These are phyloP conservation scores for Abrus pulchellus DNA, from an alignment of 306 rosid species.

Conservation along the genomic window DNA sequence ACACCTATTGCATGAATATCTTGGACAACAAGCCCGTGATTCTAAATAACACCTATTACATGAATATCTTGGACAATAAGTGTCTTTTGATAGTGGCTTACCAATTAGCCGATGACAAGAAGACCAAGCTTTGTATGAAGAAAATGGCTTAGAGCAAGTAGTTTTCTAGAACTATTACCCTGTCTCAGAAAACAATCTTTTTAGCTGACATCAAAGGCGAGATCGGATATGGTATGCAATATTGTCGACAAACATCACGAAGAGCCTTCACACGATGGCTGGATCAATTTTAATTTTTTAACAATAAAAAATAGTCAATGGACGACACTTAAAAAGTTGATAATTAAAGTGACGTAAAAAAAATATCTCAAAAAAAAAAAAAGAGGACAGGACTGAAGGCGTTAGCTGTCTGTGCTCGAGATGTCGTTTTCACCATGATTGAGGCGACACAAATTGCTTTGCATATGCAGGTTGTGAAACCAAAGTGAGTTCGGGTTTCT, in stretches of 20 bases:
- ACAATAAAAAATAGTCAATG: too few relatives aligned
- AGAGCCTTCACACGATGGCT: constrained; percentile 23
- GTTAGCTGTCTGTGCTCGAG: too few relatives aligned
- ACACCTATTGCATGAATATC: constrained; percentile 94
- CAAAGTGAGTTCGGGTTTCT: too few relatives aligned
- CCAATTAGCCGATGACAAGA: constrained; percentile 82
- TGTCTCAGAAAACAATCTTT: constrained; percentile 94
- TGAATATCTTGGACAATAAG: constrained; percentile 94
- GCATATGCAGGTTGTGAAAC: too few relatives aligned
- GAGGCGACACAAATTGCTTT: too few relatives aligned
- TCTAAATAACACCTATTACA: constrained; percentile 92
- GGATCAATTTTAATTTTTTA: too few relatives aligned
- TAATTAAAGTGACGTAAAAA: too few relatives aligned
- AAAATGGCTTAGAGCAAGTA: constrained; percentile 96
- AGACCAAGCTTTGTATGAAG: constrained; percentile 92
- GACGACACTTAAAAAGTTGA: too few relatives aligned
- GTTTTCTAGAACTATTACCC: constrained; percentile 77
- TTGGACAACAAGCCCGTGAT: constrained; percentile 79
- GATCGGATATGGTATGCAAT: constrained; percentile 87
- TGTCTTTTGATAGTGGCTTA: constrained; percentile 84
- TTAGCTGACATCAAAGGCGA: constrained; percentile 87
- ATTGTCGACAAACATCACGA: constrained; percentile 78
- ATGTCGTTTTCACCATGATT: too few relatives aligned
- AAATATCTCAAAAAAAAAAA: too few relatives aligned
- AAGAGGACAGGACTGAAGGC: too few relatives aligned